phyloP scores from a whole-genome alignment of 805 yeast genomes.

The Metschnikowia cerradonensis region DNA sequence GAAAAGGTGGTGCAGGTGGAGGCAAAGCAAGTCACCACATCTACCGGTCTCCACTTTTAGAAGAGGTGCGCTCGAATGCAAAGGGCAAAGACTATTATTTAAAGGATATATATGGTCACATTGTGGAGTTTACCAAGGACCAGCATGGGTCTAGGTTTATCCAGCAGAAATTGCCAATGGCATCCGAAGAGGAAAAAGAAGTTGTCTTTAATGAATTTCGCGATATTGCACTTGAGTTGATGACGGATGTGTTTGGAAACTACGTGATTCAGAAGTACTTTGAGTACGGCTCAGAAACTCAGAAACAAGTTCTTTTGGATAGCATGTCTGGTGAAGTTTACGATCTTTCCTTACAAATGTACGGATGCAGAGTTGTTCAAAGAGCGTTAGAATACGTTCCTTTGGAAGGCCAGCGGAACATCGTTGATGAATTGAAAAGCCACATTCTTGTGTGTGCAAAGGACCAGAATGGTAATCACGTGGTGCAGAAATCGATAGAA shows the following conservation, averaged over 20 bases:
- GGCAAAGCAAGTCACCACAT: constrained; percentile 42
- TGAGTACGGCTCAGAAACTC: constrained; percentile 73
- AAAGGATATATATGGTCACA: constrained; percentile 78
- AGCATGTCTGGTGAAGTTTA: constrained; percentile 73
- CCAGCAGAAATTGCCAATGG: constrained; percentile 74
- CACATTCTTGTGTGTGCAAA: constrained; percentile 59
- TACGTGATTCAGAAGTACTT: constrained; percentile 93
- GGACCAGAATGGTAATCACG: constrained; percentile 98
- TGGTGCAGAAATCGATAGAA: constrained; percentile 92
- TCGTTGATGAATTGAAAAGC: constrained; percentile 67
- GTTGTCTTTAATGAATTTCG: constrained; percentile 80
- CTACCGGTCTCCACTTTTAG: constrained; percentile 74
- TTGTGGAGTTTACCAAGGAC: constrained; percentile 87
- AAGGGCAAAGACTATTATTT: constrained; percentile 58
- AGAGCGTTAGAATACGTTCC: constrained; percentile 77
- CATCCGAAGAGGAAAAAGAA: constrained; percentile 68
- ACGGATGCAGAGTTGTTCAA: constrained; percentile 97
- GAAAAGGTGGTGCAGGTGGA: constrained; percentile 13
- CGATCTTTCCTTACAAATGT: constrained; percentile 84
- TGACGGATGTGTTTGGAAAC: constrained; percentile 97
- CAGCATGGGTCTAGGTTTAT: constrained; percentile 97
- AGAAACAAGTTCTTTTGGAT: constrained; percentile 62
- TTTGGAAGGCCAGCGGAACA: constrained; percentile 57
- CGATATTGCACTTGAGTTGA: constrained; percentile 66
- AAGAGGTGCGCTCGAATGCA: constrained; percentile 71